Evolutionary conservation across 352 stramenopile genomes (phyloP).

Genomic region (Globisporangium spinosum): DNA sequence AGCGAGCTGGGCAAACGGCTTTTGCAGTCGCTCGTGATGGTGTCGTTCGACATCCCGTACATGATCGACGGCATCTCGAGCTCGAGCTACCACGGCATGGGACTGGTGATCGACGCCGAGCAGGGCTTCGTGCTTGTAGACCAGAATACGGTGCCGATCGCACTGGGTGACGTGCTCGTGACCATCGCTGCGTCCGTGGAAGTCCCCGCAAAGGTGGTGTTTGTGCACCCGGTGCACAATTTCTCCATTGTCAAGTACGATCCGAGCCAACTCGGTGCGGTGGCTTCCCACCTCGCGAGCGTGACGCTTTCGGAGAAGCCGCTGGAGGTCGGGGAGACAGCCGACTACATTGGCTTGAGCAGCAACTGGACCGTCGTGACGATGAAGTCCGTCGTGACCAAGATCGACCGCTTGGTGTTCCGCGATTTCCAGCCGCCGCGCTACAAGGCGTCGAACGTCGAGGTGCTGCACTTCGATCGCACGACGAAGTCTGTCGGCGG

Average conservation of each 20-base stretch:
- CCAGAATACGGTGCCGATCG: constrained; percentile 89
- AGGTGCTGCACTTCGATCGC: constrained; percentile 86
- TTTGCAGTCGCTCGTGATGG: constrained; percentile 84
- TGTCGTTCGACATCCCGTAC: constrained; percentile 91
- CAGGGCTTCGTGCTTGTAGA: constrained; percentile 90
- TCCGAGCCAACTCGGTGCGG: constrained; percentile 55
- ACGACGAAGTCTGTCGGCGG: constrained; percentile 86
- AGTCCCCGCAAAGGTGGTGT: constrained; percentile 82
- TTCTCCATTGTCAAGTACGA: constrained; percentile 90
- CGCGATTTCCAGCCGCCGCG: constrained; percentile 82
- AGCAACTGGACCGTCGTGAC: constrained; percentile 87
- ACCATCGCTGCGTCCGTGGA: constrained; percentile 88
- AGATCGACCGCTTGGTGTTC: constrained; percentile 77
- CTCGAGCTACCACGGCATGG: constrained; percentile 86
- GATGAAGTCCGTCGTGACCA: constrained; percentile 84
- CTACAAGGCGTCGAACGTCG: constrained; percentile 82
- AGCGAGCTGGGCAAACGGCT: constrained; percentile 68
- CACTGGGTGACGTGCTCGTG: constrained; percentile 82
- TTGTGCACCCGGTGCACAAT: constrained; percentile 92
- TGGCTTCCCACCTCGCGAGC: constrained; percentile 58
- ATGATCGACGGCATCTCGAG: constrained; percentile 90
- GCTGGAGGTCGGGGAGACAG: constrained; percentile 69
- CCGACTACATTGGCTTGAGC: constrained; percentile 81
- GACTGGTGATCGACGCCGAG: constrained; percentile 83
- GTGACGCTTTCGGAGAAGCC: constrained; percentile 56